phyloP scores from a whole-genome alignment of 2,329 filamentous ascomycete genomes.

The Fusarium phyllophilum region DNA sequence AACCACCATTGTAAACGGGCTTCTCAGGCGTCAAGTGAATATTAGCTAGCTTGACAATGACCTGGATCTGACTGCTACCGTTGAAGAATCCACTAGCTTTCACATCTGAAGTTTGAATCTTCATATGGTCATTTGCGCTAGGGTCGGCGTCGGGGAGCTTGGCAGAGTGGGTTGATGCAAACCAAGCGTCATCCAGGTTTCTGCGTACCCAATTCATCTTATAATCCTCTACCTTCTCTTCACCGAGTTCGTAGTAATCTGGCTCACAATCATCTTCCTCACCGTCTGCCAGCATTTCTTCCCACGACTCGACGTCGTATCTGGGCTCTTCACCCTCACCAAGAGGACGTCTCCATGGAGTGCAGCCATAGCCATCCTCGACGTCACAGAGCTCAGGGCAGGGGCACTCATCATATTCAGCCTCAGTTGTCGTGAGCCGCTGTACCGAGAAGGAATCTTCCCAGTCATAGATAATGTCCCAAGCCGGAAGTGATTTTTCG shows the following conservation, averaged over 20 bases:
- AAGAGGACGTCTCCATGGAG: neutral
- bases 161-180: neutral
- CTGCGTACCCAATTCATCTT: neutral
- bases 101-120: neutral
- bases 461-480: neutral
- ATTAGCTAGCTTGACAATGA: slow-evolving; percentile 7
- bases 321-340: neutral
- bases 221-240: neutral
- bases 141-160: neutral
- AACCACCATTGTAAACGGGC: neutral
- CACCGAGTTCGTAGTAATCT: neutral
- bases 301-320: neutral
- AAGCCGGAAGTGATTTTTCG: neutral
- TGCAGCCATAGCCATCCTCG: neutral
- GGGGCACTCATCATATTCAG: neutral
- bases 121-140: neutral
- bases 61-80: neutral
- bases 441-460: neutral
- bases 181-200: neutral
- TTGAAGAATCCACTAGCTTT: neutral
- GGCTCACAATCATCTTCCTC: neutral
- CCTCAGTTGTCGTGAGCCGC: neutral
- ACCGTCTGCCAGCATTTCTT: neutral
- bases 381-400: neutral
- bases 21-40: slow-evolving; percentile 8